Base-by-base conservation (phyloP, 2,329 filamentous ascomycete species). In the Xylaria multiplex region DNA sequence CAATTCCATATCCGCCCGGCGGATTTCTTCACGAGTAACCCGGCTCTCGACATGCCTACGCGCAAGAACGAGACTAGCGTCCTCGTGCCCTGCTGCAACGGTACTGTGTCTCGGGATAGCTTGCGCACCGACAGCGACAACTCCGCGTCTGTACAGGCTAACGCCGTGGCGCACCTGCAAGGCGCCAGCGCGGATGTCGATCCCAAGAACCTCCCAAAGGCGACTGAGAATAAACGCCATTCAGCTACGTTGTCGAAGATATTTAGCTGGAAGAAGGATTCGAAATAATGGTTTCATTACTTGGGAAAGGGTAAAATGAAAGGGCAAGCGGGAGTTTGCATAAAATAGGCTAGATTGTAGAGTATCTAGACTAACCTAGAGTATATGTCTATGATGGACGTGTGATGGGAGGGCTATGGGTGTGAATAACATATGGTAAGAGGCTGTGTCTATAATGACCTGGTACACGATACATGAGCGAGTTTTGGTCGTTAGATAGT, bases 21-120 rank as follows among this genome's bases (percentile, higher is more conserved):
- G 11, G 82, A 84, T 69, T 84, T 83, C 74, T 84, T 84, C 72
- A 79, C 76, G 3, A 76, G 76, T 53, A 84, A 83, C 69, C 82
- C 82, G 27, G 81, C 82, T 7, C 75, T 84, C 32, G 82, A 84
- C 69, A 79, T 83, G 40, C 82, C 81, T 6, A 77, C 73, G 2
- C 73, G 53, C 3, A 74, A 71, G 67, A 81, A 83, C 70, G 70
- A 79, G 54, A 72, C 76, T 14, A 84, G 81, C 64, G 81, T 83
- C 4, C 67, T 83, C 11, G 75, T 82, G 0, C 75, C 79, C 1
- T 76, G 74, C 57, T 75, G 72, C 45, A 65, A 66, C 19, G 57
- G 59, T 2, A 59, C 55, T 19, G 60, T 55, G n/a, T 62, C 64
- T 43, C 43, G 53, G 14, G 65, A 43, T n/a, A 55, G 62, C 30